phyloP scores from a whole-genome alignment of 257 asterid species.

The Nicotiana attenuata region DNA sequence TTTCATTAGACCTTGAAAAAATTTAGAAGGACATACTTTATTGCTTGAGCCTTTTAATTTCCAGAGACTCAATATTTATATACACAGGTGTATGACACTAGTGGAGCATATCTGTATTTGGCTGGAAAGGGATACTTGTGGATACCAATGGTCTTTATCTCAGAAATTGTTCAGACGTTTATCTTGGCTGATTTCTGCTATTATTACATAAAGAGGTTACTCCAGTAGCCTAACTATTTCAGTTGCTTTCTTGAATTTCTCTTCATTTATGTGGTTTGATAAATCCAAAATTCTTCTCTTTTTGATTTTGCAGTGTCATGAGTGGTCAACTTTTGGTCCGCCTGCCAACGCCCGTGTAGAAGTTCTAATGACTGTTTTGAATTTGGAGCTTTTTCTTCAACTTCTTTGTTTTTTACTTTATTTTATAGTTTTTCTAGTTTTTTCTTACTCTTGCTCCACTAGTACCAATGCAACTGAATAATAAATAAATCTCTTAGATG shows the following conservation, averaged over 20 bases:
- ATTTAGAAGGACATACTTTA: not conserved
- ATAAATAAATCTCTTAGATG: too few species aligned
- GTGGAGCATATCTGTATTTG: constrained; percentile 46
- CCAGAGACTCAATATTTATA: not conserved
- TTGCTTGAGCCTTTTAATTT: not conserved
- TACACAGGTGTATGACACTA: constrained; percentile 56
- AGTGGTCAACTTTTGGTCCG: constrained; percentile 56
- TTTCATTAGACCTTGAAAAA: not conserved
- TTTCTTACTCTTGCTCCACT: too few species aligned
- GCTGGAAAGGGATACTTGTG: constrained; percentile 59
- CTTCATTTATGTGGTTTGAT: not conserved
- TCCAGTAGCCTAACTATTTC: not conserved
- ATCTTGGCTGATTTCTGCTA: constrained; percentile 88
- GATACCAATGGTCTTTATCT: constrained; percentile 54
- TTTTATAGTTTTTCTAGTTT: too few species aligned
- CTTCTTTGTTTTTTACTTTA: not conserved
- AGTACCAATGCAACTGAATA: too few species aligned
- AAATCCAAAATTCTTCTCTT: not conserved
- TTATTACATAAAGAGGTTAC: constrained; percentile 77
- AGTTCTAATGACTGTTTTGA: not conserved
- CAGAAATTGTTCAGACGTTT: constrained; percentile 79
- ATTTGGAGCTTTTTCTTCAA: not conserved
- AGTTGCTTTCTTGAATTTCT: not conserved
- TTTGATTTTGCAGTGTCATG: constrained; percentile 48
- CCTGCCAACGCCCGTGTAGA: constrained; percentile 50